Evolutionary conservation across 1,139 yeast species (phyloP), one percentile per base, ranked within the genome.

Genomic region (Lodderomyces oxycetoniae): DNA sequence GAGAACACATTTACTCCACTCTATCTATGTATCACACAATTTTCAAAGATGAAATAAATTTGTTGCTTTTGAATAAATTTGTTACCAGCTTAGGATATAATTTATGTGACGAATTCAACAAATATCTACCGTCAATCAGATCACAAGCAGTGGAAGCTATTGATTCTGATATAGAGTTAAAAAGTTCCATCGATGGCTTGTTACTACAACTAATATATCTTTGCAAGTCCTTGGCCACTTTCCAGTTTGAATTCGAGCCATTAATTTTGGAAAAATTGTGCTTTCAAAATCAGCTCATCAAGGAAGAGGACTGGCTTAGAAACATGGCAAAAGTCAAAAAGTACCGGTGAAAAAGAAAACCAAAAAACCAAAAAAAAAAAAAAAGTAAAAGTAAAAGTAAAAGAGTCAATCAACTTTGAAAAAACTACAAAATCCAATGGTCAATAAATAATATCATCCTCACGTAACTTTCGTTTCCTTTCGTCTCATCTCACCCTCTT

Each of bases 1-100:
- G 98, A 51, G 96, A 89, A 53, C 81, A 77, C 46, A 76, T 85
- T 10, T 84, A 80, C 54, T 82, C 79, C 22, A 76, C 93, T 0
- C 65, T 86, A 4, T 74, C 84, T 30, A 76, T 81, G 7, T 82
- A 72, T 52, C 68, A 71, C 37, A 74, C 86, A 5, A 72, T 84
- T 0, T 84, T 86, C 48, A 73, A 53, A 26, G 45, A 47, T 14
- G 40, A 45, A 11, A 60, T 57, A 26, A 64, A 32, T n/a, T 24
- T 30, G 10, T 45, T 66, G 24, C 46, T 66, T 23, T 47, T 62
- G 5, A 53, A 54, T 34, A 62, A 61, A 36, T 67, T 65, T 38
- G 49, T 66, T 4, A 54, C 56, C 31, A 63, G 52, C 39, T 48
- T 68, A 36, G 61, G 59, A 2, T 36, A 39, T 7, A 41, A 57